Conservation (phyloP, 805 yeast genomes). For the Pichia thaimueangensis region DNA sequence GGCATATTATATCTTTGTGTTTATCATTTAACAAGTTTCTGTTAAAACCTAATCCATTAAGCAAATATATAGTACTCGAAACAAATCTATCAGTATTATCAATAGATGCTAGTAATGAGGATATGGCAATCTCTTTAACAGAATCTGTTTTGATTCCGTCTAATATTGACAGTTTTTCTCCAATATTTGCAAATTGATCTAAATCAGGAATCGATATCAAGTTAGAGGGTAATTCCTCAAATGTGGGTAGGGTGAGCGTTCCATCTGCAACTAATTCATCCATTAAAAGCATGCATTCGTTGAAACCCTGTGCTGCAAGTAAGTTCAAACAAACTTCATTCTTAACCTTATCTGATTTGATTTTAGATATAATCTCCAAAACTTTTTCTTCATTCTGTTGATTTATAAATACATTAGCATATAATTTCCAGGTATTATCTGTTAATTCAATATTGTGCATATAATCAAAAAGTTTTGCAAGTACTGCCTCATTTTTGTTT, state of each 20-base stretch:
- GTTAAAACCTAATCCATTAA: slow-evolving; percentile 10
- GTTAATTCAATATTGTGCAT: neutral
- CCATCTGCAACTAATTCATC: neutral
- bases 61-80: slow-evolving; percentile 14
- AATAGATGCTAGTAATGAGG: slow-evolving; percentile 17
- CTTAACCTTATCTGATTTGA: slow-evolving; percentile 8
- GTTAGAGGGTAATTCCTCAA: slow-evolving; percentile 10
- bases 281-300: slow-evolving; percentile 4
- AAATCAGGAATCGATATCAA: slow-evolving; percentile 9
- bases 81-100: slow-evolving; percentile 16
- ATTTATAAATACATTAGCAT: slow-evolving; percentile 11
- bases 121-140: slow-evolving; percentile 15
- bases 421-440: neutral
- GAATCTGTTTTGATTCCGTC: neutral
- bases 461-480: neutral
- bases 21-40: slow-evolving; percentile 8
- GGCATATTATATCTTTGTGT: slow-evolving; percentile 18
- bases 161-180: slow-evolving; percentile 1
- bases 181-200: slow-evolving; percentile 11
- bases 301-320: slow-evolving; percentile 8
- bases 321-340: slow-evolving; percentile 8
- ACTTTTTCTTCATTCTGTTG: slow-evolving; percentile 10
- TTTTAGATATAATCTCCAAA: slow-evolving; percentile 7
- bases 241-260: neutral
- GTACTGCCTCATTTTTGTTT: neutral